Conservation (phyloP, 2,329 filamentous ascomycete genomes). For the Cladosporium sp. region DNA sequence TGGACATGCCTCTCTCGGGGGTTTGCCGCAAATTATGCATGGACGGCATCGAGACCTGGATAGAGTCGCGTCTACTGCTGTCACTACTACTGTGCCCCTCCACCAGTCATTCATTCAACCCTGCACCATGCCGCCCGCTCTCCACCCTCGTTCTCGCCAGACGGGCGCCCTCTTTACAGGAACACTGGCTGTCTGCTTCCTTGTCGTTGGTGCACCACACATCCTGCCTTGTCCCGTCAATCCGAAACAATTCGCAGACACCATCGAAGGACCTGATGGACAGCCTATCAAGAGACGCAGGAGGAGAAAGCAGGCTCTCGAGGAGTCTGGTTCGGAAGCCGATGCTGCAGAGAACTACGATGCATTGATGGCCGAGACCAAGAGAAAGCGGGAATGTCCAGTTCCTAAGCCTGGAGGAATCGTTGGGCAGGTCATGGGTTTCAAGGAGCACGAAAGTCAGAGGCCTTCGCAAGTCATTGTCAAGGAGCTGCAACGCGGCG, state of each 20-base stretch:
- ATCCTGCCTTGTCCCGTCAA: constrained; percentile 81
- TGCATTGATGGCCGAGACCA: constrained; percentile 11
- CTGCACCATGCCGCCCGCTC: constrained; percentile 67
- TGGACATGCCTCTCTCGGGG: background rate
- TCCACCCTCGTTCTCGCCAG: constrained; percentile 89
- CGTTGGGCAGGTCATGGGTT: constrained; percentile 70
- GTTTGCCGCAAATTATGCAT: constrained; percentile 13
- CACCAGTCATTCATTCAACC: constrained; percentile 4
- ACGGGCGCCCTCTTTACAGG: constrained; percentile 92
- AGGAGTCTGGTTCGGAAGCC: constrained; percentile 7
- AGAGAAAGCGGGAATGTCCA: constrained; percentile 69
- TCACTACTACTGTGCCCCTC: background rate
- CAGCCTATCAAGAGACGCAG: constrained; percentile 36
- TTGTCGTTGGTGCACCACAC: constrained; percentile 88
- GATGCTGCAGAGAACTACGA: constrained; percentile 1
- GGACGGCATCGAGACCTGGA: background rate
- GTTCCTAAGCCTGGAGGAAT: constrained; percentile 84
- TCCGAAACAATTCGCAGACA: constrained; percentile 73
- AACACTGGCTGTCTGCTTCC: constrained; percentile 83
- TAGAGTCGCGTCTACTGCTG: background rate
- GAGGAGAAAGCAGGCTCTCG: constrained; percentile 31
- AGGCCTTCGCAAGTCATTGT: constrained; percentile 26
- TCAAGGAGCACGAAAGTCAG: constrained; percentile 42
- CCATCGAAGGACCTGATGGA: constrained; percentile 28
- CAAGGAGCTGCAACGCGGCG: constrained; percentile 17